These are phyloP conservation scores for Solanum chaucha DNA, from an alignment of 257 asterid genomes.

Conservation along the genomic window DNA sequence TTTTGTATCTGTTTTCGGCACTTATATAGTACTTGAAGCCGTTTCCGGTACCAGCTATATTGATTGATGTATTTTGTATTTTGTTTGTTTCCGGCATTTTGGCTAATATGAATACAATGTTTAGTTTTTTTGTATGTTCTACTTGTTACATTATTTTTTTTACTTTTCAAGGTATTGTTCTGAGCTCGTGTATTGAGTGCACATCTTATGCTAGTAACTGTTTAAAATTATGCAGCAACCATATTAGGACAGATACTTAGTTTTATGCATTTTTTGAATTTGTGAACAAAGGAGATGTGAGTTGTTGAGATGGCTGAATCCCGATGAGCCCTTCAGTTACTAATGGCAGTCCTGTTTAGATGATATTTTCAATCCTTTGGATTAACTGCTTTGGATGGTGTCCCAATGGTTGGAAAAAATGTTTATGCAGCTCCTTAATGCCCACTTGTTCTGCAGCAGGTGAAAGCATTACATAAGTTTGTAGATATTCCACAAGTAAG, in stretches of 20 bases:
- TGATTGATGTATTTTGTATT: too few species aligned
- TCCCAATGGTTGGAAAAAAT: conserved; percentile 47
- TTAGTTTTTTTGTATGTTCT: too few species aligned
- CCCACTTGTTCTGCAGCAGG: conserved; percentile 52
- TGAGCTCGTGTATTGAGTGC: background rate
- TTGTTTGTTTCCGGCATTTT: too few species aligned
- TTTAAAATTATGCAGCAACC: background rate
- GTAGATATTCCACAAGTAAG: conserved; percentile 96
- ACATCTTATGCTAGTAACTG: background rate
- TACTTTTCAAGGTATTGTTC: background rate
- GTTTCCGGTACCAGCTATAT: too few species aligned
- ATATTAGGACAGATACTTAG: background rate
- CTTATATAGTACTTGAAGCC: too few species aligned
- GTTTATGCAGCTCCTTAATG: conserved; percentile 97
- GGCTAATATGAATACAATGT: too few species aligned
- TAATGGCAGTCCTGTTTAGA: background rate
- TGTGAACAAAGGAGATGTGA: background rate
- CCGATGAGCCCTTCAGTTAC: background rate
- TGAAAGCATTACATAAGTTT: conserved; percentile 75
- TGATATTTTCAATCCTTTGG: background rate
- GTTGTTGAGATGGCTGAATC: background rate
- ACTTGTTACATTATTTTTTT: background rate
- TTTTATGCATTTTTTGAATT: background rate
- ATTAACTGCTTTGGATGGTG: background rate
- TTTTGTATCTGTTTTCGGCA: too few species aligned